phyloP scores from a whole-genome alignment of 345 rosid species.

The Noccaea bulbosa region DNA sequence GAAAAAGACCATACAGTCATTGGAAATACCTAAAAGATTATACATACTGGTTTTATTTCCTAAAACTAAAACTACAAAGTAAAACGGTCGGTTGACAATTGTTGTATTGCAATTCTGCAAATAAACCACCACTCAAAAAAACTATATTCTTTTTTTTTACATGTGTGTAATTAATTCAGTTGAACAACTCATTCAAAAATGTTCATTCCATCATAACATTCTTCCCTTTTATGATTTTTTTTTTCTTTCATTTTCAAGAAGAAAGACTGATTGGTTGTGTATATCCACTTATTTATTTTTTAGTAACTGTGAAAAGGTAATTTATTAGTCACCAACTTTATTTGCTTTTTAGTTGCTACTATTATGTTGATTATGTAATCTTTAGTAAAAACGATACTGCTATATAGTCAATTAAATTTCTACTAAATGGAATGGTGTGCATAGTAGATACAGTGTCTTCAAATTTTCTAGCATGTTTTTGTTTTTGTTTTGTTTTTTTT shows the following conservation, averaged over 20 bases:
- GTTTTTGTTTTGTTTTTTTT: too few relatives aligned
- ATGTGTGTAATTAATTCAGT: background rate
- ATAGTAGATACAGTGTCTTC: background rate
- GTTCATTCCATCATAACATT: background rate
- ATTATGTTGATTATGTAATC: too few relatives aligned
- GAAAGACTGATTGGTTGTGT: too few relatives aligned
- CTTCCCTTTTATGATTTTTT: background rate
- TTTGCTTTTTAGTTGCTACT: too few relatives aligned
- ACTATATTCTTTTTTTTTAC: background rate
- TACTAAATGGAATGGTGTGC: background rate
- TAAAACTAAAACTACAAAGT: background rate
- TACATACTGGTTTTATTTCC: background rate
- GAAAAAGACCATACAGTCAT: background rate
- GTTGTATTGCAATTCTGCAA: background rate
- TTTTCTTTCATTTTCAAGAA: background rate
- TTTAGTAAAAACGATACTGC: too few relatives aligned
- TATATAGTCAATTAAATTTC: too few relatives aligned
- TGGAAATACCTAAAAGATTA: background rate
- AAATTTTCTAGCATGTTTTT: background rate
- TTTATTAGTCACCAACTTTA: too few relatives aligned
- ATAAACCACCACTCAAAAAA: background rate
- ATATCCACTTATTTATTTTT: too few relatives aligned
- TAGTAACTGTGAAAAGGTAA: too few relatives aligned
- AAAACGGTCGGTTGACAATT: background rate
- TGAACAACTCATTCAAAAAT: background rate